Conservation (phyloP, 805 yeast species). For the Brettanomyces bruxellensis region DNA sequence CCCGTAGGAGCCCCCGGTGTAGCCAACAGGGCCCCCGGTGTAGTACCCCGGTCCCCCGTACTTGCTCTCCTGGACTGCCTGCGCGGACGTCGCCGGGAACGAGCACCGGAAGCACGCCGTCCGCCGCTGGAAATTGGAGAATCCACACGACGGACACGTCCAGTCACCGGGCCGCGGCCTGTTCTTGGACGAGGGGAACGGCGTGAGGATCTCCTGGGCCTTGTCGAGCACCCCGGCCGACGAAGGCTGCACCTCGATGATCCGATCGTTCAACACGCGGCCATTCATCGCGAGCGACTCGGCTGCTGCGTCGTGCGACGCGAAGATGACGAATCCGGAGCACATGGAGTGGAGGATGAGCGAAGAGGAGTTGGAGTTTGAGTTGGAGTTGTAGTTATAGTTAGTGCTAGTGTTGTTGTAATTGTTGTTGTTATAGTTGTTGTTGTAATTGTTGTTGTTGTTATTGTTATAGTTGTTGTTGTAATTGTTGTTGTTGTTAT, state of each 20-base stretch:
- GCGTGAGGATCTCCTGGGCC: slow-evolving; percentile 72
- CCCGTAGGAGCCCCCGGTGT: slow-evolving; percentile 3
- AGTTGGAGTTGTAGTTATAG: slow-evolving; percentile 1
- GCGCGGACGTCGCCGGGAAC: slow-evolving; percentile 73
- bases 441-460: neutral
- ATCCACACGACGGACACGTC: slow-evolving; percentile 97
- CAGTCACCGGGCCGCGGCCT: slow-evolving; percentile 96
- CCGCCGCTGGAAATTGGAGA: slow-evolving; percentile 88
- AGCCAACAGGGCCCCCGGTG: slow-evolving; percentile 10
- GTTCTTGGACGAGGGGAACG: slow-evolving; percentile 78
- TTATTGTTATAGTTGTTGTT: neutral
- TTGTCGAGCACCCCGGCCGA: slow-evolving; percentile 67
- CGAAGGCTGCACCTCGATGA: slow-evolving; percentile 82
- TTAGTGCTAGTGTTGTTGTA: neutral
- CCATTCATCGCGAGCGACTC: slow-evolving; percentile 78
- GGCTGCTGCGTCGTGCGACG: slow-evolving; percentile 77
- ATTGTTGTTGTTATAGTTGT: no score
- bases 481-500: neutral
- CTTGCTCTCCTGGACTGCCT: slow-evolving; percentile 57
- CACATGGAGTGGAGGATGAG: slow-evolving; percentile 27
- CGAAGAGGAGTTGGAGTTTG: neutral
- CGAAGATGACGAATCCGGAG: slow-evolving; percentile 80
- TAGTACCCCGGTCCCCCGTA: slow-evolving; percentile 15
- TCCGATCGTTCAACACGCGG: slow-evolving; percentile 56
- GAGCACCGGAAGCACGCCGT: slow-evolving; percentile 91